These are phyloP conservation scores for Fusarium temperatum DNA, from an alignment of 2,329 filamentous ascomycete genomes.

Conservation along the genomic window DNA sequence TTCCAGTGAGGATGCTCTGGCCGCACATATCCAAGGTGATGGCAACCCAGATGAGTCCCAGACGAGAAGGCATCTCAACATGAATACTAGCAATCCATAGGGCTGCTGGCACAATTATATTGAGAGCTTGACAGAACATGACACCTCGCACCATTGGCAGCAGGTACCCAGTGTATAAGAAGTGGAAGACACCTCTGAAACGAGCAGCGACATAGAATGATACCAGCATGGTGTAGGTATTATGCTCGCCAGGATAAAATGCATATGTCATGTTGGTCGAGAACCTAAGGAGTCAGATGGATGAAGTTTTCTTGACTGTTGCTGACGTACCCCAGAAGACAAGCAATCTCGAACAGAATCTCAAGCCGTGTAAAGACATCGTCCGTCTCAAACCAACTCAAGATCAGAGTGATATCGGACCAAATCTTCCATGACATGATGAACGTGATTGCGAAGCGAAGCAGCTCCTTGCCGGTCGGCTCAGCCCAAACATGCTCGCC, in stretches of 20 bases:
- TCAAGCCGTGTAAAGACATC: slow-evolving; percentile 67
- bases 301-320: not conserved
- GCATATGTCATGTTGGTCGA: slow-evolving; percentile 70
- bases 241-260: slow-evolving; percentile 55
- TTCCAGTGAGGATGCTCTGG: slow-evolving; percentile 52
- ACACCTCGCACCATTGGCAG: slow-evolving; percentile 67
- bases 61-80: slow-evolving; percentile 61
- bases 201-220: slow-evolving; percentile 69
- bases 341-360: slow-evolving; percentile 69
- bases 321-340: slow-evolving; percentile 61
- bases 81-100: slow-evolving; percentile 70
- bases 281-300: slow-evolving; percentile 48
- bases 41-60: slow-evolving; percentile 65
- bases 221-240: slow-evolving; percentile 67
- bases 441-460: slow-evolving; percentile 69
- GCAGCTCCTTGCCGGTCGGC: slow-evolving; percentile 62
- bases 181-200: slow-evolving; percentile 61
- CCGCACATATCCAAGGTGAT: slow-evolving; percentile 64
- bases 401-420: slow-evolving; percentile 64
- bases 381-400: slow-evolving; percentile 70
- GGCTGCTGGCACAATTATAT: slow-evolving; percentile 57
- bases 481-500: slow-evolving; percentile 68
- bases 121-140: slow-evolving; percentile 60
- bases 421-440: slow-evolving; percentile 72
- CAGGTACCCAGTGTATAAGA: slow-evolving; percentile 54